Conservation (phyloP, 352 stramenopile genomes). For the Pythium scleroteichum region DNA sequence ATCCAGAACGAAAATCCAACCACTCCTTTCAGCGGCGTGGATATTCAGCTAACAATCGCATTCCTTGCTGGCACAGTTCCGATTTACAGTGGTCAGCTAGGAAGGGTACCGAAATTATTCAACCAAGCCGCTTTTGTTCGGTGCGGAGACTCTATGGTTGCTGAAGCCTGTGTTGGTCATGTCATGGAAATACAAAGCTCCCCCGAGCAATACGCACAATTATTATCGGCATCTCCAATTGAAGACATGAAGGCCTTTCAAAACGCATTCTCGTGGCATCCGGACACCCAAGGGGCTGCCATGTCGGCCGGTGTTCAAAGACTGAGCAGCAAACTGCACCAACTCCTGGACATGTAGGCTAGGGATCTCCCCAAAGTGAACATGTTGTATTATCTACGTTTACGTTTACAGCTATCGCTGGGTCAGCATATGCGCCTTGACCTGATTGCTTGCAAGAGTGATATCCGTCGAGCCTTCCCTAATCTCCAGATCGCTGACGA, state of each 20-base stretch:
- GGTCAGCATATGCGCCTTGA: too few relatives aligned
- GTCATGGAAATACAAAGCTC: background rate
- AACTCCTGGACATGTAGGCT: background rate
- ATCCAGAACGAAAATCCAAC: too few relatives aligned
- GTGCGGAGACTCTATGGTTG: background rate
- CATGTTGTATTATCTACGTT: too few relatives aligned
- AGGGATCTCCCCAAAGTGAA: too few relatives aligned
- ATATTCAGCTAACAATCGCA: constrained; percentile 47
- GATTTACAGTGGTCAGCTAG: constrained; percentile 44
- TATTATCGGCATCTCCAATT: constrained; percentile 33
- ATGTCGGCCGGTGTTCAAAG: background rate
- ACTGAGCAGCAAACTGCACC: background rate
- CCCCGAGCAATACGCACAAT: constrained; percentile 30
- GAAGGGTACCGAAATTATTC: constrained; percentile 13
- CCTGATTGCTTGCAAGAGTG: background rate
- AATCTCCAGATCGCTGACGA: constrained; percentile 11
- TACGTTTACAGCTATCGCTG: too few relatives aligned
- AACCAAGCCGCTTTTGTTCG: background rate
- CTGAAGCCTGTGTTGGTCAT: background rate
- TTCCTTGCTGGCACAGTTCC: constrained; percentile 54
- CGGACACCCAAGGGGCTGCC: background rate
- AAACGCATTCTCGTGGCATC: constrained; percentile 45
- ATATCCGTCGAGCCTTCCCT: too few relatives aligned
- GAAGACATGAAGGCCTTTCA: constrained; percentile 22
- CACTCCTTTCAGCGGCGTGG: too few relatives aligned